Evolutionary conservation across 202 grass and related monocot species (phyloP), one percentile per base, ranked within the genome.

Genomic region (Carex arenaria): DNA sequence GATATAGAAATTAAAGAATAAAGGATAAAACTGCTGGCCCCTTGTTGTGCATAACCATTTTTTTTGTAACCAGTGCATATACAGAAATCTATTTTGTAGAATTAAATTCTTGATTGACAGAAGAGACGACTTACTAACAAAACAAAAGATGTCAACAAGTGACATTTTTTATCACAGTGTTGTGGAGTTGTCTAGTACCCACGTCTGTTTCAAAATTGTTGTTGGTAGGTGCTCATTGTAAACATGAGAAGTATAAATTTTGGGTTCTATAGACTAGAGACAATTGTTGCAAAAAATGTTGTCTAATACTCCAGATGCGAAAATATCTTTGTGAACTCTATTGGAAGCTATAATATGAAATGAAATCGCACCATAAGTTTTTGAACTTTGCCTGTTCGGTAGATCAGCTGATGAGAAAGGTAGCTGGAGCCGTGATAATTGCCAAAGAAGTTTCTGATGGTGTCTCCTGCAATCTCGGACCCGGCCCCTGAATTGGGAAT

Each of bases 401-500:
- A 87, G 32, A 98, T 90, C 83, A 95, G 85, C 81, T 95, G 91
- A 90, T 98, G 93, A 62, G 93, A 93, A 79, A 98, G 84, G 64
- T 98, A 98, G 87, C 96, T 98, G 38, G 89, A 88, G 83, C 92
- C 96, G 80, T 98, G 96, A 87, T 95, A 98, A 82, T 93, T 92
- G 74, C 69, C 61, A 88, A 98, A 98, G 68, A 93, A 98, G 66
- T 95, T 92, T 85, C 88, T 95, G 72, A 98, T 92, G 14, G 88
- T 93, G 74, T 98, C 89, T 28, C 86, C 82, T 22, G 93, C 57
- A 64, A 85, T 64, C 71, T 92, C 85, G 12, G 85, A 86, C 23
- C 81, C 52, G 12, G 85, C 87, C 23, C 81, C 52, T 61, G 86
- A 90, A 79, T 83, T 90, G 66, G 96, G 96, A 85, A 98, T 90